Percentiles rank a stretch among this genome's conserved stretches.
These are phyloP conservation scores for Colletotrichum limetticola DNA, from an alignment of 2,329 filamentous ascomycete genomes.

Conservation along the genomic window DNA sequence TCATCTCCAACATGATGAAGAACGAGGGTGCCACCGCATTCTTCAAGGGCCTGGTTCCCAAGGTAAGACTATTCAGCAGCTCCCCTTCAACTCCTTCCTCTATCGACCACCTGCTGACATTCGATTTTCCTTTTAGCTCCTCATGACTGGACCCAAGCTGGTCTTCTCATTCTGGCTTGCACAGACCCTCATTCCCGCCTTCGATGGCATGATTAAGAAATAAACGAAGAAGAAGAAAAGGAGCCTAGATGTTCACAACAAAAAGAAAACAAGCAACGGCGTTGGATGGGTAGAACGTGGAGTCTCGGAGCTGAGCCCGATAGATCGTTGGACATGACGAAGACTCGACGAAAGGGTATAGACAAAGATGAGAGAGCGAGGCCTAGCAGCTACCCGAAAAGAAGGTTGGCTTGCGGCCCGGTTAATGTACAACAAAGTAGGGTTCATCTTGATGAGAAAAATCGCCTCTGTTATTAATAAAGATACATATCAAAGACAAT, in stretches of 20 bases:
- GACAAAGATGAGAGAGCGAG: slow-evolving; percentile 19
- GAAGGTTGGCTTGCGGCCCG: slow-evolving; percentile 13
- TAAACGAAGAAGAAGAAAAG: slow-evolving; percentile 36
- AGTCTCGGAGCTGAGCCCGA: slow-evolving; percentile 41
- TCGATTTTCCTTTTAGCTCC: slow-evolving; percentile 63
- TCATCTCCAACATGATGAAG: slow-evolving; percentile 91
- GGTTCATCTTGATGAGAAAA: slow-evolving; percentile 27
- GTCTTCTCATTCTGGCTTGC: slow-evolving; percentile 99
- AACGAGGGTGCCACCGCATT: slow-evolving; percentile 88
- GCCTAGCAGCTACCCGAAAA: neutral
- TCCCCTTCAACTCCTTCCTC: neutral
- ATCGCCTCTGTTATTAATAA: slow-evolving; percentile 31
- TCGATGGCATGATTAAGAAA: slow-evolving; percentile 65
- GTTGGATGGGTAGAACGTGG: slow-evolving; percentile 38
- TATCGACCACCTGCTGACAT: slow-evolving; percentile 18
- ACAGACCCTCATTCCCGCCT: slow-evolving; percentile 95
- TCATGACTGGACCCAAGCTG: slow-evolving; percentile 99
- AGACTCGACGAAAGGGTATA: slow-evolving; percentile 9
- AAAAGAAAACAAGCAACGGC: slow-evolving; percentile 12
- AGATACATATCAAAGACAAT: slow-evolving; percentile 1
- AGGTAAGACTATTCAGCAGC: slow-evolving; percentile 62
- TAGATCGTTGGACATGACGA: slow-evolving; percentile 44
- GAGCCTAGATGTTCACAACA: slow-evolving; percentile 1
- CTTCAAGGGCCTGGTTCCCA: slow-evolving; percentile 97
- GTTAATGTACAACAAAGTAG: slow-evolving; percentile 34